phyloP scores from a whole-genome alignment of 768 basidiomycete species.

The Inosperma sp. region DNA sequence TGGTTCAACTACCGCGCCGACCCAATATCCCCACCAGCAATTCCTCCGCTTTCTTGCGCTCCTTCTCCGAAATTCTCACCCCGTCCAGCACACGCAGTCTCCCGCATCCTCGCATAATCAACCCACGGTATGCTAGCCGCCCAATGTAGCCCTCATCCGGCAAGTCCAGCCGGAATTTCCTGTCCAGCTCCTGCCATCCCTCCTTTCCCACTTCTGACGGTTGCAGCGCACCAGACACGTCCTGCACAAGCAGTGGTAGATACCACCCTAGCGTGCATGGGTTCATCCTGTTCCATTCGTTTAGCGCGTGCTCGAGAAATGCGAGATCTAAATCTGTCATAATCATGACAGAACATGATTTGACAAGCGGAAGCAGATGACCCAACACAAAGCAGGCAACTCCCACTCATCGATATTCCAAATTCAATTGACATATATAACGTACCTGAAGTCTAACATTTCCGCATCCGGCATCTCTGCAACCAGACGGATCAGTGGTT shows the following conservation, averaged over 20 bases:
- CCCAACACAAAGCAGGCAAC: slow-evolving; percentile 7
- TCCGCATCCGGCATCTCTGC: slow-evolving; percentile 74
- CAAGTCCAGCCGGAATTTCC: slow-evolving; percentile 81
- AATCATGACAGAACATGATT: slow-evolving; percentile 2
- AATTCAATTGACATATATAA: slow-evolving; percentile 12
- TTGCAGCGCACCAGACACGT: slow-evolving; percentile 61
- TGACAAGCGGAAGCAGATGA: slow-evolving; percentile 13
- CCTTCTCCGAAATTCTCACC: slow-evolving; percentile 75
- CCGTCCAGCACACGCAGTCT: slow-evolving; percentile 78
- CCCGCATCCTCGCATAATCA: slow-evolving; percentile 74
- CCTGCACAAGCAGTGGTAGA: slow-evolving; percentile 75
- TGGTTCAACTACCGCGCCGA: slow-evolving; percentile 32
- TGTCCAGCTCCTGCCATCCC: slow-evolving; percentile 75
- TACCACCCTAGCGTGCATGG: slow-evolving; percentile 97
- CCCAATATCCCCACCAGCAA: slow-evolving; percentile 56
- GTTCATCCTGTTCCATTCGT: slow-evolving; percentile 62
- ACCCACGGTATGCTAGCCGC: slow-evolving; percentile 83
- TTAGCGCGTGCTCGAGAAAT: not conserved
- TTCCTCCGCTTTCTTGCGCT: slow-evolving; percentile 75
- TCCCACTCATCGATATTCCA: slow-evolving; percentile 4
- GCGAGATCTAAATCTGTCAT: slow-evolving; percentile 6
- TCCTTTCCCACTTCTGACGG: slow-evolving; percentile 43
- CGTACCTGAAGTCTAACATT: slow-evolving; percentile 84
- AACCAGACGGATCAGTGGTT: slow-evolving; percentile 67
- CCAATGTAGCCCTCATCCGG: slow-evolving; percentile 87